phyloP scores from a whole-genome alignment of 139 green algal species.

The Chlamydomonas sphaeroides region DNA sequence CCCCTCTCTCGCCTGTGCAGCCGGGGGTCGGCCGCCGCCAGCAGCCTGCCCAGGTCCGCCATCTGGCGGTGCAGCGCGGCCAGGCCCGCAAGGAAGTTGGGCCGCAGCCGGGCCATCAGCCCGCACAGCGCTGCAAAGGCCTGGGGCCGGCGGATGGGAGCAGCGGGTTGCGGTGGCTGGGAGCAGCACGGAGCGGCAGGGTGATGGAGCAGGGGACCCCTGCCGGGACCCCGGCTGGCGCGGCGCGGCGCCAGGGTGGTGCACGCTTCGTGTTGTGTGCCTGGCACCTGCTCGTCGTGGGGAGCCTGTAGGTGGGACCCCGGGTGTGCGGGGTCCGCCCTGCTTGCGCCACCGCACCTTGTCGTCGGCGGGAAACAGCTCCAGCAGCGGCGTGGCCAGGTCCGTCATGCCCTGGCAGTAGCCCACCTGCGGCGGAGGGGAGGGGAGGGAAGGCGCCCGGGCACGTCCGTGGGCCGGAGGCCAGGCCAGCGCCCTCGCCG shows the following conservation, averaged over 20 bases:
- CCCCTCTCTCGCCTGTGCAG: background rate
- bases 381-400: background rate
- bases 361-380: background rate
- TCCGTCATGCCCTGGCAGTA: conserved; percentile 39
- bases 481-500: too few species aligned
- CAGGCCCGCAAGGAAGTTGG: conserved; percentile 16
- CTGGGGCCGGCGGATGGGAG: too few species aligned
- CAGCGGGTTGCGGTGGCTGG: background rate
- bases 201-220: too few species aligned
- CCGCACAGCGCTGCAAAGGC: background rate
- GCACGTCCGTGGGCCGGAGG: too few species aligned
- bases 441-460: too few species aligned
- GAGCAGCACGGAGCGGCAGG: too few species aligned
- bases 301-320: too few species aligned
- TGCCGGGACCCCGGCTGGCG: too few species aligned
- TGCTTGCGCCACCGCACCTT: background rate
- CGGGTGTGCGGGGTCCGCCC: too few species aligned
- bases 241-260: too few species aligned
- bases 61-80: conserved; percentile 3
- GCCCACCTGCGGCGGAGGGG: background rate
- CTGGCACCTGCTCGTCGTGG: too few species aligned
- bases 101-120: background rate
- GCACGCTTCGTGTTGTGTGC: too few species aligned
- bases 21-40: background rate
- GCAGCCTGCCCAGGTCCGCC: background rate